Percentiles rank a stretch among this genome's conserved stretches.
Evolutionary conservation across 805 yeast species (phyloP).

Genomic region (Cyberlindnera mississippiensis): DNA sequence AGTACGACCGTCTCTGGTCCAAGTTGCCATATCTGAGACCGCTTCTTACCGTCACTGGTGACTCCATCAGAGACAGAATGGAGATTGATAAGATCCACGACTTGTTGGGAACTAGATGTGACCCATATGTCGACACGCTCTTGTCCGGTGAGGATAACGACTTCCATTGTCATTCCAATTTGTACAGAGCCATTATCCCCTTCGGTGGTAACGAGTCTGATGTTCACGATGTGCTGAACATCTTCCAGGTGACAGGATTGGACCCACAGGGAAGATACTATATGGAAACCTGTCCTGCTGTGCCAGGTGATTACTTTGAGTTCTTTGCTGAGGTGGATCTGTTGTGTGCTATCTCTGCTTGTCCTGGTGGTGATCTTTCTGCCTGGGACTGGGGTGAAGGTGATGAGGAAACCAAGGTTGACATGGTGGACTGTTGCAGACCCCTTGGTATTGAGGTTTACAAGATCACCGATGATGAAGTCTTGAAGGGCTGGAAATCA

Average conservation of each 20-base stretch:
- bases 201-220: constrained; percentile 61
- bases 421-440: constrained; percentile 59
- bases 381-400: constrained; percentile 72
- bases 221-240: constrained; percentile 66
- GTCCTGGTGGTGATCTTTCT: constrained; percentile 69
- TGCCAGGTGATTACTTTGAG: constrained; percentile 56
- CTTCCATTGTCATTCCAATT: constrained; percentile 63
- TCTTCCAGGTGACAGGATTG: constrained; percentile 65
- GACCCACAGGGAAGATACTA: constrained; percentile 63
- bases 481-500: constrained; percentile 46
- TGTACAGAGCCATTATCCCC: constrained; percentile 55
- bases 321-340: constrained; percentile 64
- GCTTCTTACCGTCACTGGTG: constrained; percentile 58
- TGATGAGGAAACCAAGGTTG: constrained; percentile 38
- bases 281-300: constrained; percentile 68
- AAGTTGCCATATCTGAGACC: constrained; percentile 64
- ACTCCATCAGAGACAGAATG: constrained; percentile 52
- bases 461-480: constrained; percentile 41
- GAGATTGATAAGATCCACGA: constrained; percentile 66
- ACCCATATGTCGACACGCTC: constrained; percentile 62
- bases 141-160: constrained; percentile 63
- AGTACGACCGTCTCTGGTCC: constrained; percentile 62
- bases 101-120: constrained; percentile 64
- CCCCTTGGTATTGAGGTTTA: constrained; percentile 63
- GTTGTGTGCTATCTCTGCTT: constrained; percentile 59